These are phyloP conservation scores for Ascosphaera aggregata DNA, from an alignment of 2,329 filamentous ascomycete species.

Conservation along the genomic window DNA sequence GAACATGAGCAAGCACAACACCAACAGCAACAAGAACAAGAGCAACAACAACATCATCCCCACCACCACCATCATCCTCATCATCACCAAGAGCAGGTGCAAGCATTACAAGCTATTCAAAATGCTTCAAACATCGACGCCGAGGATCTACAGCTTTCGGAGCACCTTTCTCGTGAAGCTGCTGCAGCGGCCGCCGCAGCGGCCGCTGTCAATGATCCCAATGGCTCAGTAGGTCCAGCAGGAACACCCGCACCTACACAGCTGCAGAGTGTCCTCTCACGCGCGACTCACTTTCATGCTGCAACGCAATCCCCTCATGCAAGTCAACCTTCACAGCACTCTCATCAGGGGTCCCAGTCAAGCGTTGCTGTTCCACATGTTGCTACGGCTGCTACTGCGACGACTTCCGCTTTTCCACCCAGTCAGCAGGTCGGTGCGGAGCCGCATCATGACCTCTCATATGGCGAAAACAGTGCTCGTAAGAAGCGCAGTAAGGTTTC, in stretches of 20 bases:
- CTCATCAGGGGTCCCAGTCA: neutral
- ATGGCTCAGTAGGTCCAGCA: neutral
- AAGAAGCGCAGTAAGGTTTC: conserved; percentile 71
- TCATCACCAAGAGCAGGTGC: neutral
- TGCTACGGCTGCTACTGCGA: neutral
- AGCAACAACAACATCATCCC: neutral
- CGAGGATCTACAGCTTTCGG: neutral
- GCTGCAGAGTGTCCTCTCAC: neutral
- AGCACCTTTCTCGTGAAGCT: neutral
- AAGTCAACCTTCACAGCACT: neutral
- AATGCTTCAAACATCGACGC: neutral
- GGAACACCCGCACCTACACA: neutral
- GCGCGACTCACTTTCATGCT: neutral
- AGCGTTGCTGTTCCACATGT: neutral
- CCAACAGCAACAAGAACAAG: neutral
- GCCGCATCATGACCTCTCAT: conserved; percentile 24
- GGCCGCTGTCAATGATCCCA: neutral
- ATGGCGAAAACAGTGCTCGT: conserved; percentile 39
- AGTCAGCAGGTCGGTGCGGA: conserved; percentile 22
- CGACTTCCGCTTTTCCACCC: conserved; percentile 12
- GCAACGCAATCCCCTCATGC: neutral
- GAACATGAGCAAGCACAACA: neutral
- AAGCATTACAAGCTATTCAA: neutral
- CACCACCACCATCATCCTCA: neutral
- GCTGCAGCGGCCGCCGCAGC: neutral